Evolutionary conservation across 2,329 filamentous ascomycete genomes (phyloP), one percentile per base, ranked within the genome.

Genomic region (Cadophora gregata): DNA sequence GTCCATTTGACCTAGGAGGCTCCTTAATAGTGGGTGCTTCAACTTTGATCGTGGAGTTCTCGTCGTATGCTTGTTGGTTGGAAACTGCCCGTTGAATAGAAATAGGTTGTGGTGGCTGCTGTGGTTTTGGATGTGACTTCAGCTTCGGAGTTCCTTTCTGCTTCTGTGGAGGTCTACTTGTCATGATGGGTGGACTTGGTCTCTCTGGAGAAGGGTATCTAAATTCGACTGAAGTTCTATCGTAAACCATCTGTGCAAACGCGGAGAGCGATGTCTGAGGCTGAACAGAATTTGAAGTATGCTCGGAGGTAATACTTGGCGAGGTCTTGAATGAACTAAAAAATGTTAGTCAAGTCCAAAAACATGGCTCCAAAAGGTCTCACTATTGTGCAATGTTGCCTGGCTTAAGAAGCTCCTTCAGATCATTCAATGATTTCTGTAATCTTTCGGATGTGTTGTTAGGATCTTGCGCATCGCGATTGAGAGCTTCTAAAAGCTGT

Each of bases 361-460:
- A 27, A 53, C 21, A 8, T 56, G 25, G 45, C 50, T 0, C 25
- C 2, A 0, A n/a, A 38, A 19, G 21, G 61, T 59, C 75, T 67
- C 68, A 77, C 75, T 71, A 92, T 74, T 90, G 81, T 10, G 90
- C 90, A 69, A 91, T 81, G 68, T 89, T 88, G n/a, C 89, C 86
- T 1, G 88, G 85, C 75, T 89, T 88, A 64, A 97, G 79, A 48
- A 97, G 85, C 69, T 89, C 88, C 65, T 92, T 86, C 33, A 97
- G 83, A 77, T 95, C 89, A 72, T 90, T 85, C 55, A 94, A 83
- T 12, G 89, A 90, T 72, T 90, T 88, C 72, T 92, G 89, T 56
- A 94, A 81, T 70, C 88, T 86, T 75, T 86, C 86, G 24, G 91
- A 89, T 33, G 84, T 83, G 51, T 85, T 84, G 58, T 83, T 81